phyloP scores from a whole-genome alignment of 768 basidiomycete species.

The Suillus lakei region DNA sequence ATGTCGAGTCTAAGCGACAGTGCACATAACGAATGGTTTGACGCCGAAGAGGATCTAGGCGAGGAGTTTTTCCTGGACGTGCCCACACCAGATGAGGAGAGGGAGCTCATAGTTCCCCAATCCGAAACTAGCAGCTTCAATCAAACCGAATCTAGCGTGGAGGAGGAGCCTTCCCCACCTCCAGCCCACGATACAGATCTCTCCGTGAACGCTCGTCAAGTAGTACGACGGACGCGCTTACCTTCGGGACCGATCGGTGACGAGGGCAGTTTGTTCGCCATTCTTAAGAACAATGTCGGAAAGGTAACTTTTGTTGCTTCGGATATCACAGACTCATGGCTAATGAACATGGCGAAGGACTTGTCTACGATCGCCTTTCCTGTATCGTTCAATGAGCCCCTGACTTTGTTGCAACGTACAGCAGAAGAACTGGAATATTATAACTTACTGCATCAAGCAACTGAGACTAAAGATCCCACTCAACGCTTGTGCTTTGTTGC shows the following conservation, averaged over 20 bases:
- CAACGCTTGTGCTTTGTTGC: conserved; percentile 78
- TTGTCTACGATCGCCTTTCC: conserved; percentile 82
- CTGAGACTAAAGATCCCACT: conserved; percentile 56
- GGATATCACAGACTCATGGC: background rate
- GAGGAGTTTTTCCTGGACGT: conserved; percentile 68
- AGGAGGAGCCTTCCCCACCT: conserved; percentile 36
- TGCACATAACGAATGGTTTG: conserved; percentile 69
- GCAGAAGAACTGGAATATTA: conserved; percentile 88
- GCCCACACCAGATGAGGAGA: conserved; percentile 43
- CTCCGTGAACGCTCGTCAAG: conserved; percentile 24
- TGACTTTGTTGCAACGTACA: conserved; percentile 79
- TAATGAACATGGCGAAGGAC: conserved; percentile 52
- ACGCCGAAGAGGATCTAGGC: conserved; percentile 58
- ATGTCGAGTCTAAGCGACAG: conserved; percentile 56
- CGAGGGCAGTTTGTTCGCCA: conserved; percentile 81
- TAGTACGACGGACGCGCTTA: conserved; percentile 58
- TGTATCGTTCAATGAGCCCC: conserved; percentile 90
- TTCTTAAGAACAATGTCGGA: conserved; percentile 88
- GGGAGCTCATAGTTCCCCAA: conserved; percentile 42
- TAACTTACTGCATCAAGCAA: conserved; percentile 69
- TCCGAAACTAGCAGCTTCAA: conserved; percentile 47
- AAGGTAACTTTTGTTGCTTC: conserved; percentile 53
- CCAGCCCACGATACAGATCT: conserved; percentile 12
- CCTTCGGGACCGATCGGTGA: conserved; percentile 68
- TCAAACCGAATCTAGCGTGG: conserved; percentile 51